These are phyloP conservation scores for Cytospora piceicola DNA, from an alignment of 2,329 filamentous ascomycete species.

Conservation along the genomic window DNA sequence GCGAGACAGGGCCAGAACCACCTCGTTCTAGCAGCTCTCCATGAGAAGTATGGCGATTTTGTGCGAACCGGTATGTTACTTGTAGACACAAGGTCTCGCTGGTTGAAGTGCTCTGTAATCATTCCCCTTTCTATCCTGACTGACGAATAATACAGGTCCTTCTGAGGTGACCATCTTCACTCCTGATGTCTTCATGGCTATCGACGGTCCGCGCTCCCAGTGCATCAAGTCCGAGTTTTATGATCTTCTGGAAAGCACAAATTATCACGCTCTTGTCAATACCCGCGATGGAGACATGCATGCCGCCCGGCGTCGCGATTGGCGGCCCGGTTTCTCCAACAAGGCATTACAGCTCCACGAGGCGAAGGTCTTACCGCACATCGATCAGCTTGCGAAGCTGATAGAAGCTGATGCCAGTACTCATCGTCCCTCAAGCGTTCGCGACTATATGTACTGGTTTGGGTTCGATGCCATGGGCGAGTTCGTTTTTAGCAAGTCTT, in stretches of 20 bases:
- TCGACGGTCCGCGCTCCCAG: slow-evolving; percentile 32
- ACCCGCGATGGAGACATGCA: background rate
- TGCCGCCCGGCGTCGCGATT: background rate
- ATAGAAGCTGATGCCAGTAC: slow-evolving; percentile 32
- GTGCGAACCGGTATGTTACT: background rate
- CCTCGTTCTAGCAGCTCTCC: background rate
- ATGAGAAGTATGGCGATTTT: background rate
- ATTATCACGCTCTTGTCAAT: background rate
- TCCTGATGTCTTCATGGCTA: slow-evolving; percentile 29
- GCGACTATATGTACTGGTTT: slow-evolving; percentile 38
- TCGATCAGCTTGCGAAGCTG: slow-evolving; percentile 30
- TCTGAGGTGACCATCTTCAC: background rate
- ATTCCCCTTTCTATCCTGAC: too few relatives aligned
- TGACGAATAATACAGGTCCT: background rate
- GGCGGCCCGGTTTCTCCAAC: background rate
- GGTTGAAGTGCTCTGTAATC: too few relatives aligned
- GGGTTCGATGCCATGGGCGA: slow-evolving; percentile 44
- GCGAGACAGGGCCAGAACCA: background rate
- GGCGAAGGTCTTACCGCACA: background rate
- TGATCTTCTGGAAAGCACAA: slow-evolving; percentile 15
- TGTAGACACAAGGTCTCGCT: too few relatives aligned
- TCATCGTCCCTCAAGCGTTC: slow-evolving; percentile 29
- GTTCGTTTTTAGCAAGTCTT: slow-evolving; percentile 42
- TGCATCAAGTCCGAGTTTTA: slow-evolving; percentile 33
- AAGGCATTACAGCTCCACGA: background rate